Evolutionary conservation across 305 asterid genomes (phyloP).

Genomic region (Solanum hybrid): DNA sequence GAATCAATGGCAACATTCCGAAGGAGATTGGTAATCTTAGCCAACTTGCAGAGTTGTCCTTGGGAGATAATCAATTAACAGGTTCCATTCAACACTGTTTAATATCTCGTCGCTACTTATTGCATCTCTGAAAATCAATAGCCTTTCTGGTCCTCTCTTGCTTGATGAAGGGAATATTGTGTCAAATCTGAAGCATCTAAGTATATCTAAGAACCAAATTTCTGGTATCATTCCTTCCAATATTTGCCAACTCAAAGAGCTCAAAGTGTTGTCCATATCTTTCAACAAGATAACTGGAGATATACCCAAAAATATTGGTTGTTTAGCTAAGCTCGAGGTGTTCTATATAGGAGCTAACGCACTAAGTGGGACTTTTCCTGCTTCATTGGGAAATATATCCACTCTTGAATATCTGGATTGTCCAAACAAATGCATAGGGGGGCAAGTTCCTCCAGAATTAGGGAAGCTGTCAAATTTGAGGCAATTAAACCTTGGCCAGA

Average conservation of each 20-base stretch:
- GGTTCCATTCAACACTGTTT: neutral
- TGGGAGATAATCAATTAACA: accelerated
- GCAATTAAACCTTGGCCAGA: neutral
- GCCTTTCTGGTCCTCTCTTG: neutral
- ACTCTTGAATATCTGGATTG: neutral
- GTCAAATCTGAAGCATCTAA: neutral
- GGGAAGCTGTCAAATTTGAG: neutral
- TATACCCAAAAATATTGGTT: neutral
- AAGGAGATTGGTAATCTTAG: neutral
- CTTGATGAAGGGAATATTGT: neutral
- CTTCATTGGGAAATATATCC: neutral
- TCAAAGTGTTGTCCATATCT: neutral
- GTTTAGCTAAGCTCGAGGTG: neutral
- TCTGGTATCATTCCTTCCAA: neutral
- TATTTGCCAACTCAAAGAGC: neutral
- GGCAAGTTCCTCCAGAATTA: neutral
- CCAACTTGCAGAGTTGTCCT: neutral
- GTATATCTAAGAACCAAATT: neutral
- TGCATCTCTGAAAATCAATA: neutral
- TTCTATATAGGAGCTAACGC: neutral
- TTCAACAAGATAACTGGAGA: neutral
- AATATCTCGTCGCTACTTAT: neutral
- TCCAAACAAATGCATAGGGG: neutral
- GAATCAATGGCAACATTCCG: neutral
- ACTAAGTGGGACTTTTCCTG: neutral